Evolutionary conservation across 805 yeast species (phyloP).

Genomic region (Candida succiphila): DNA sequence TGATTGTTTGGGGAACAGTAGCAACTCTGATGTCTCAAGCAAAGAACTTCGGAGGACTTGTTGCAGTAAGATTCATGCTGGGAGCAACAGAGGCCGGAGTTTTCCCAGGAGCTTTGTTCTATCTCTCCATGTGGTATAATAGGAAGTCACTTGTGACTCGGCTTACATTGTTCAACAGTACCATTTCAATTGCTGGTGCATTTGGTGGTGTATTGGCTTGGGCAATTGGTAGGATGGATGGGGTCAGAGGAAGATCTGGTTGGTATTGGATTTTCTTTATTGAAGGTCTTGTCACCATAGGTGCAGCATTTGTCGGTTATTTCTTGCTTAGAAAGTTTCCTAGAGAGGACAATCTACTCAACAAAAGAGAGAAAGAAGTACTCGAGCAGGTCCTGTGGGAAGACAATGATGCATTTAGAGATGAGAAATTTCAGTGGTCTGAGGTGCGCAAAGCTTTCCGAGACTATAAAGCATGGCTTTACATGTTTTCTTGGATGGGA

Average conservation of each 20-base stretch:
- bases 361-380: conserved; percentile 22
- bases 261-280: conserved; percentile 32
- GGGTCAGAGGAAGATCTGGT: conserved; percentile 22
- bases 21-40: conserved; percentile 35
- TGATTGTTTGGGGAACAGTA: conserved; percentile 31
- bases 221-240: conserved; percentile 5
- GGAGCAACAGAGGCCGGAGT: conserved; percentile 43
- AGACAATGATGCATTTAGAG: conserved; percentile 14
- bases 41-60: conserved; percentile 30
- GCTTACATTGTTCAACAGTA: conserved; percentile 32
- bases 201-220: too few relatives aligned
- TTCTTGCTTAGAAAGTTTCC: conserved; percentile 44
- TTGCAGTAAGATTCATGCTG: conserved; percentile 33
- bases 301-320: background rate
- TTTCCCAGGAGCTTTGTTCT: conserved; percentile 41
- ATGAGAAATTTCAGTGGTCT: conserved; percentile 15
- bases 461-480: conserved; percentile 14
- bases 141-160: conserved; percentile 35
- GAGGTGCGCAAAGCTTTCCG: conserved; percentile 18
- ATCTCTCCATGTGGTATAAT: conserved; percentile 45
- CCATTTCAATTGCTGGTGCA: conserved; percentile 11
- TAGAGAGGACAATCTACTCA: conserved; percentile 28
- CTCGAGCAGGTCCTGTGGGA: conserved; percentile 19
- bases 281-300: conserved; percentile 27
- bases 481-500: conserved; percentile 17